Base-by-base conservation (phyloP, 805 yeast species). In the Ogataea minuta region DNA sequence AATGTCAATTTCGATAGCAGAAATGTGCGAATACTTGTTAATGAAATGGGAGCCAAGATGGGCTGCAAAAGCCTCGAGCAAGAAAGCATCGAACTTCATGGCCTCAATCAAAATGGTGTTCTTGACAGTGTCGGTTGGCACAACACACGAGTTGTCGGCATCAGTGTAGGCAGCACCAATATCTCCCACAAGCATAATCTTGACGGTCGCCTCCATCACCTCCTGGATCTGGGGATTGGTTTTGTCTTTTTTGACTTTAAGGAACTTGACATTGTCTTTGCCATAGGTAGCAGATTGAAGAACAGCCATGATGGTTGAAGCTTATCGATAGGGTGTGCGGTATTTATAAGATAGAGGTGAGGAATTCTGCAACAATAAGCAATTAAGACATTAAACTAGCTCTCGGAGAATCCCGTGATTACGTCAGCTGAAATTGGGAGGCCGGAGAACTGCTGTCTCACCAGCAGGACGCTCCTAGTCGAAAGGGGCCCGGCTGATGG, bases 41-140 rank as follows among this genome's bases (percentile, higher is more conserved):
- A 86, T 71, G 64, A 90, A 90, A 62, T 89, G 96, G 54, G 79
- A 68, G 31, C 86, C 95, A 48, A 90, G 68, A 48, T 78, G 86
- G 24, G 90, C 88, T 23, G 93, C 96, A 63, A 87, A 90, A 41
- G 83, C 72, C 72, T 90, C 97, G 49, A 85, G 81, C 44, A 96
- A 96, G 84, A 90, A 85, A 34, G 84, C 91, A 48, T 88, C 86
- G 34, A 77, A 73, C 57, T 75, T 80, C 66, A 84, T 85, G 49
- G 96, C 96, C 50, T 85, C 81, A 23, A 90, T 73, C 59, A 84
- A 72, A 48, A 86, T 78, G 36, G 96, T 89, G 72, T 89, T 89
- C 66, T 89, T 89, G 40, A 88, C 89, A 1, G 96, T 87, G 64
- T 89, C 96, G 7, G 97, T 90, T 43, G 97, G 96, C 34, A 90